These are phyloP conservation scores for Trichosporon asahii DNA, from an alignment of 1,284 basidiomycete genomes.

Conservation along the genomic window DNA sequence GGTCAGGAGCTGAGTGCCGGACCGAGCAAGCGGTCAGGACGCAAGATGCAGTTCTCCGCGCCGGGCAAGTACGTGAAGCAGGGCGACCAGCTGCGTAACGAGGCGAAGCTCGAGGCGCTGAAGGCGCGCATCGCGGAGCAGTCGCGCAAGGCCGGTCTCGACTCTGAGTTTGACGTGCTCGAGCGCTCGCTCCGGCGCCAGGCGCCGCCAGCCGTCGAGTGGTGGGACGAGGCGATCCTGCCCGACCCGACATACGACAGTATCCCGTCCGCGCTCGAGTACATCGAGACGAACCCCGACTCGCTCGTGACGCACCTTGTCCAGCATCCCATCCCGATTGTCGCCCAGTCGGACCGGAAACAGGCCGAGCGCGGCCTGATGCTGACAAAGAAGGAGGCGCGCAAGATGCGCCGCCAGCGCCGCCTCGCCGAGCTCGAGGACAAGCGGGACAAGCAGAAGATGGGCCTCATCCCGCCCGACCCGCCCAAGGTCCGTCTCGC, in stretches of 20 bases:
- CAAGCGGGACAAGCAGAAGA: conserved; percentile 89
- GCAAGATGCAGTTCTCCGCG: conserved; percentile 76
- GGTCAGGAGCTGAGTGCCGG: conserved; percentile 65
- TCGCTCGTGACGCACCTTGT: conserved; percentile 86
- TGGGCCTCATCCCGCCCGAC: conserved; percentile 93
- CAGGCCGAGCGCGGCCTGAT: conserved; percentile 74
- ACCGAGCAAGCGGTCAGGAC: conserved; percentile 24
- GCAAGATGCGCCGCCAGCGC: conserved; percentile 90
- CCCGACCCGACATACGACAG: conserved; percentile 70
- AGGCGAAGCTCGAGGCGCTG: conserved; percentile 77
- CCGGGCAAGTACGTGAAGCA: conserved; percentile 86
- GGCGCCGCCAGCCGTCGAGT: conserved; percentile 84
- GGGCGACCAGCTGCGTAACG: conserved; percentile 79
- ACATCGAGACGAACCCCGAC: conserved; percentile 63
- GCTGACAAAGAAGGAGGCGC: conserved; percentile 91
- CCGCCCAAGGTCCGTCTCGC: conserved; percentile 91
- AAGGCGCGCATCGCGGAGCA: conserved; percentile 90
- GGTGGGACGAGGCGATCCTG: conserved; percentile 94
- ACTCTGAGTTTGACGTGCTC: conserved; percentile 82
- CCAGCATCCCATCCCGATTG: conserved; percentile 96
- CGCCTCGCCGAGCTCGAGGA: conserved; percentile 88
- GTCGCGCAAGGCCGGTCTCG: conserved; percentile 86
- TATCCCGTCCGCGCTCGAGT: conserved; percentile 52
- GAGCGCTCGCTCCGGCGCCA: conserved; percentile 83
- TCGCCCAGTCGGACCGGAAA: conserved; percentile 77